These are phyloP conservation scores for Cladophialophora immunda DNA, from an alignment of 2,329 filamentous ascomycete species.

Conservation along the genomic window DNA sequence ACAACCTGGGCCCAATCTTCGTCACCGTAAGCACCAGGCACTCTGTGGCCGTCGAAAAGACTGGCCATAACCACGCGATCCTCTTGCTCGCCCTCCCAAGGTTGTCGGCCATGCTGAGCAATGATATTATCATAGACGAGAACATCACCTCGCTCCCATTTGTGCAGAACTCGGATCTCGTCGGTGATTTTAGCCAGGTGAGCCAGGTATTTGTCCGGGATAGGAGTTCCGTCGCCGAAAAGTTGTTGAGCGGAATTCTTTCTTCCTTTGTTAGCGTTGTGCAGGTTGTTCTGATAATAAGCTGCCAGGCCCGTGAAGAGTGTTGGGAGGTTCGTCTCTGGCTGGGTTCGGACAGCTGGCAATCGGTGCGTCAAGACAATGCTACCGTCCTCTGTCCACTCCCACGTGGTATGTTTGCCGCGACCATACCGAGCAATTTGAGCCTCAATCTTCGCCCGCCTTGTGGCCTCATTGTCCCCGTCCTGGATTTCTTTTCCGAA, in stretches of 20 bases:
- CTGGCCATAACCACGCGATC: conserved; percentile 59
- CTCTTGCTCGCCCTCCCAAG: conserved; percentile 57
- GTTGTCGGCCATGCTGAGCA: conserved; percentile 59
- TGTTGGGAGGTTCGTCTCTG: conserved; percentile 55
- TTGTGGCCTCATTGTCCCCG: conserved; percentile 53
- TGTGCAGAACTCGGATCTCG: conserved; percentile 59
- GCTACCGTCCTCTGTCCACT: conserved; percentile 54
- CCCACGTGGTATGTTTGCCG: conserved; percentile 57
- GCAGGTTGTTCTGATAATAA: conserved; percentile 52
- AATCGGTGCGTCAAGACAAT: conserved; percentile 56
- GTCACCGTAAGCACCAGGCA: conserved; percentile 55
- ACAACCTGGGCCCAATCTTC: conserved; percentile 59
- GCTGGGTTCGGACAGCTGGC: conserved; percentile 59
- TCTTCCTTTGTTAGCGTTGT: conserved; percentile 35
- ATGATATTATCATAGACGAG: conserved; percentile 60
- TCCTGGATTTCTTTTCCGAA: conserved; percentile 60
- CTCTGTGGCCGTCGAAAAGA: conserved; percentile 56
- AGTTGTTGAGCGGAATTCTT: conserved; percentile 51
- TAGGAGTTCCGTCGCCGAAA: conserved; percentile 58
- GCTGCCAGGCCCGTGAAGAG: conserved; percentile 58
- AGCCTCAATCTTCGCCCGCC: conserved; percentile 56
- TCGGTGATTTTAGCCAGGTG: conserved; percentile 57
- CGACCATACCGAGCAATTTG: conserved; percentile 59
- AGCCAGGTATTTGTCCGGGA: conserved; percentile 57
- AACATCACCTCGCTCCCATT: conserved; percentile 59